These are phyloP conservation scores for Fusarium sp. DNA, from an alignment of 2,329 filamentous ascomycete species.

Conservation along the genomic window DNA sequence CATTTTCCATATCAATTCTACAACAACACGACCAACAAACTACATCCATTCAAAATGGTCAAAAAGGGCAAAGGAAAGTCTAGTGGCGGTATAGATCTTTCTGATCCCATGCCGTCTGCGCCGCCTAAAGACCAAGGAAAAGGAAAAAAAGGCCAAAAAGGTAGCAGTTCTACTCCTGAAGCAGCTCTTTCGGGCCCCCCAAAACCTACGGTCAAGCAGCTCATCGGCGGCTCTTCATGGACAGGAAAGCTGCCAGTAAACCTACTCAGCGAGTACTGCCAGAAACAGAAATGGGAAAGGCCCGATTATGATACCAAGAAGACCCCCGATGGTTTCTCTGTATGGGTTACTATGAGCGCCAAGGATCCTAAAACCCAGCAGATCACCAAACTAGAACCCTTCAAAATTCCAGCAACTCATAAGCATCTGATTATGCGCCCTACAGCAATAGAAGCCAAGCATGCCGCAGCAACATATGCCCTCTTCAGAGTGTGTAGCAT, in stretches of 20 bases:
- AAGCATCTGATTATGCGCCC: constrained; percentile 79
- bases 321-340: constrained; percentile 77
- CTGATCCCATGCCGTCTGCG: constrained; percentile 47
- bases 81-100: constrained; percentile 32
- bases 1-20: constrained; percentile 15
- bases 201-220: constrained; percentile 74
- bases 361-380: constrained; percentile 86
- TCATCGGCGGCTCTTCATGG: constrained; percentile 96
- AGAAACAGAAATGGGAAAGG: constrained; percentile 94
- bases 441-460: constrained; percentile 87
- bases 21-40: constrained; percentile 5
- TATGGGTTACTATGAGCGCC: constrained; percentile 80
- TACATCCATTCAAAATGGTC: constrained; percentile 50
- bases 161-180: constrained; percentile 42
- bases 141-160: constrained; percentile 52
- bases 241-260: constrained; percentile 97
- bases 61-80: constrained; percentile 65
- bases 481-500: constrained; percentile 93
- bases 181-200: constrained; percentile 55
- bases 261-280: constrained; percentile 91
- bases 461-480: constrained; percentile 92
- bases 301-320: constrained; percentile 89
- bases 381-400: constrained; percentile 77
- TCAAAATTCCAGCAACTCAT: constrained; percentile 80
- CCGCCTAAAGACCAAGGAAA: constrained; percentile 56